phyloP scores from a whole-genome alignment of 768 basidiomycete genomes.

The Pulveroboletus sp. region DNA sequence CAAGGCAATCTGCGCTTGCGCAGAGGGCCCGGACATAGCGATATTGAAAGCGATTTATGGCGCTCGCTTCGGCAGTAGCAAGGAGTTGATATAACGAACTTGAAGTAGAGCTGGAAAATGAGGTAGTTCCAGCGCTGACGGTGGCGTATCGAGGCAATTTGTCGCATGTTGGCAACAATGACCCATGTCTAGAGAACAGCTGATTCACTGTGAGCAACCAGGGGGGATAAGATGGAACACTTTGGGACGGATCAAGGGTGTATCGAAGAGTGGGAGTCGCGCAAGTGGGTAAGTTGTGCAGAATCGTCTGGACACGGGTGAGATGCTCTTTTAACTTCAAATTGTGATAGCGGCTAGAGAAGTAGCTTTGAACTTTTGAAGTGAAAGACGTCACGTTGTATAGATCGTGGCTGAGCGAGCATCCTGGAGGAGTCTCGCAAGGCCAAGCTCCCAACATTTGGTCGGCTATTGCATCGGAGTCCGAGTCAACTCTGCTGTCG shows the following conservation, averaged over 20 bases:
- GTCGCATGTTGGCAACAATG: not conserved
- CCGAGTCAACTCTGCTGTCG: not conserved
- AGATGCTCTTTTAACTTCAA: slow-evolving; percentile 4
- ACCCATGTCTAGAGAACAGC: not conserved
- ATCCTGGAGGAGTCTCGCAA: slow-evolving; percentile 8
- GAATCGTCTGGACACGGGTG: not conserved
- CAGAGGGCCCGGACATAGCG: not conserved
- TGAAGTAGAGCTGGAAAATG: not conserved
- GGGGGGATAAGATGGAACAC: not conserved
- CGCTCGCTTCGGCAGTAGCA: not conserved
- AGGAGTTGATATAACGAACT: not conserved
- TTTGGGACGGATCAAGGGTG: not conserved
- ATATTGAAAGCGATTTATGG: not conserved
- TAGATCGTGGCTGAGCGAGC: not conserved
- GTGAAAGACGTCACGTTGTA: slow-evolving; percentile 5
- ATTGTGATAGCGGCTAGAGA: slow-evolving; percentile 14
- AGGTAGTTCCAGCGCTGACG: not conserved
- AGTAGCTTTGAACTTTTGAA: not conserved
- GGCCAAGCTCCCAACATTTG: slow-evolving; percentile 15
- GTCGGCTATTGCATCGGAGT: not conserved
- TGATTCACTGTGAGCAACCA: not conserved
- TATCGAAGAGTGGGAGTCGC: not conserved
- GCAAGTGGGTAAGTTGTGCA: not conserved
- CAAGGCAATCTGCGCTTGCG: not conserved
- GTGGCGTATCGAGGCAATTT: not conserved